phyloP scores from a whole-genome alignment of 257 asterid genomes.

The Solanum paucissectum region DNA sequence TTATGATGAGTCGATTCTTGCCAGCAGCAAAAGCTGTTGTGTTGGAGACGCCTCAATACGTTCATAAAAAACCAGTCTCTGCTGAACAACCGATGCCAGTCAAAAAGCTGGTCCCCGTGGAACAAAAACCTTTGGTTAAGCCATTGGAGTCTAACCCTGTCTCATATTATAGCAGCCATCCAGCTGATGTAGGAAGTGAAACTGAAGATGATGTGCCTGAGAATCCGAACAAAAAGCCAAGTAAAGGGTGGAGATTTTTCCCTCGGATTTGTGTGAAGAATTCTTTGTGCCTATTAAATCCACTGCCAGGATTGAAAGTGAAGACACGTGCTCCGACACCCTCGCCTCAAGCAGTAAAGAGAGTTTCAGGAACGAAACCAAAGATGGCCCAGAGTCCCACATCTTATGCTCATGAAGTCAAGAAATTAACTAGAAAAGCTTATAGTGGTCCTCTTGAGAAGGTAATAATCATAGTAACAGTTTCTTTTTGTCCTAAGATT shows the following conservation, averaged over 20 bases:
- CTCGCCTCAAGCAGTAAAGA: not conserved
- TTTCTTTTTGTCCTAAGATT: not conserved
- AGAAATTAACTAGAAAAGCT: slow-evolving; percentile 56
- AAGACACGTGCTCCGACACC: slow-evolving; percentile 34
- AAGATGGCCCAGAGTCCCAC: not conserved
- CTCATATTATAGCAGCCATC: slow-evolving; percentile 21
- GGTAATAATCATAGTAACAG: slow-evolving; percentile 20
- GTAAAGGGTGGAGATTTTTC: slow-evolving; percentile 71
- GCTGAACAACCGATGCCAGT: slow-evolving; percentile 35
- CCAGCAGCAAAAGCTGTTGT: slow-evolving; percentile 90
- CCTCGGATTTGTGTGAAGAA: slow-evolving; percentile 78
- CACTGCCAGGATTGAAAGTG: slow-evolving; percentile 48
- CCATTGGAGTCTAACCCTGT: slow-evolving; percentile 20
- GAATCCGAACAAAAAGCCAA: slow-evolving; percentile 40
- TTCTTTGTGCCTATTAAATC: slow-evolving; percentile 60
- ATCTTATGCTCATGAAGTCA: slow-evolving; percentile 33
- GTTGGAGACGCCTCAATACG: slow-evolving; percentile 53
- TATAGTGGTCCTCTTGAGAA: slow-evolving; percentile 88
- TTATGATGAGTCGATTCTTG: slow-evolving; percentile 83
- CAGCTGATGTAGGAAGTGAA: slow-evolving; percentile 46
- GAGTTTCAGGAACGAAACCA: slow-evolving; percentile 1
- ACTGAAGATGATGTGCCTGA: slow-evolving; percentile 22
- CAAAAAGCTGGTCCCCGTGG: slow-evolving; percentile 39
- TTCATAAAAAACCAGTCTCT: slow-evolving; percentile 31
- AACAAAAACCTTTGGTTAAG: slow-evolving; percentile 42